Evolutionary conservation across 2,329 filamentous ascomycete species (phyloP).

Genomic region (Penicillium capsulatum): DNA sequence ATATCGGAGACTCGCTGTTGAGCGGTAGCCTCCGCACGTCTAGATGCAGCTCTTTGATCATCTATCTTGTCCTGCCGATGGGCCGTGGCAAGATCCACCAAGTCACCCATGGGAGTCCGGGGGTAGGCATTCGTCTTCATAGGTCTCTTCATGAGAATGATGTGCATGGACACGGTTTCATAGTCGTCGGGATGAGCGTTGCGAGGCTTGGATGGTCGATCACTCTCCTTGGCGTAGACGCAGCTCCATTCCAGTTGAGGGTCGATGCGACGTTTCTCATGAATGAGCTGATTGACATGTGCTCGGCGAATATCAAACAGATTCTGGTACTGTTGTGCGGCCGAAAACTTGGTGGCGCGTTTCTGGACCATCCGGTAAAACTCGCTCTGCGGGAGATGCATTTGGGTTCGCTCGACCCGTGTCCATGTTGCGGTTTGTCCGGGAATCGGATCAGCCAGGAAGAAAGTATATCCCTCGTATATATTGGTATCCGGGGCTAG

Average conservation of each 20-base stretch:
- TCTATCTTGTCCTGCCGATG: neutral
- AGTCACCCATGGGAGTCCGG: slow-evolving; percentile 13
- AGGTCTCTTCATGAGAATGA: slow-evolving; percentile 33
- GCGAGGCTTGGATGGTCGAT: slow-evolving; percentile 26
- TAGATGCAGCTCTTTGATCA: neutral
- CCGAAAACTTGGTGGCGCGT: slow-evolving; percentile 25
- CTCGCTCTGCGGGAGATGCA: slow-evolving; percentile 32
- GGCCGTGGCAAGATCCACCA: slow-evolving; percentile 13
- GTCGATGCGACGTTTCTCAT: slow-evolving; percentile 29
- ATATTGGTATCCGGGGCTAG: neutral
- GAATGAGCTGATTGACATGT: slow-evolving; percentile 36
- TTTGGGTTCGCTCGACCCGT: slow-evolving; percentile 26
- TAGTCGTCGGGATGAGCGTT: slow-evolving; percentile 26
- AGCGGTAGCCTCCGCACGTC: neutral
- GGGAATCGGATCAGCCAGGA: slow-evolving; percentile 29
- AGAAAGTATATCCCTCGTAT: slow-evolving; percentile 37
- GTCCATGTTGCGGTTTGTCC: slow-evolving; percentile 32
- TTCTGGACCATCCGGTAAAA: slow-evolving; percentile 30
- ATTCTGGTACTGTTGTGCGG: slow-evolving; percentile 28
- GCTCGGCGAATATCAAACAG: slow-evolving; percentile 27
- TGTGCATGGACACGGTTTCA: slow-evolving; percentile 32
- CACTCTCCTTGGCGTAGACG: slow-evolving; percentile 34
- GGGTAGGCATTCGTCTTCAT: slow-evolving; percentile 15
- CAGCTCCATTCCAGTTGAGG: slow-evolving; percentile 36
- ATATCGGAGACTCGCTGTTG: neutral